Conservation (phyloP, 768 basidiomycete genomes). For the Agrocybe chaxingu region DNA sequence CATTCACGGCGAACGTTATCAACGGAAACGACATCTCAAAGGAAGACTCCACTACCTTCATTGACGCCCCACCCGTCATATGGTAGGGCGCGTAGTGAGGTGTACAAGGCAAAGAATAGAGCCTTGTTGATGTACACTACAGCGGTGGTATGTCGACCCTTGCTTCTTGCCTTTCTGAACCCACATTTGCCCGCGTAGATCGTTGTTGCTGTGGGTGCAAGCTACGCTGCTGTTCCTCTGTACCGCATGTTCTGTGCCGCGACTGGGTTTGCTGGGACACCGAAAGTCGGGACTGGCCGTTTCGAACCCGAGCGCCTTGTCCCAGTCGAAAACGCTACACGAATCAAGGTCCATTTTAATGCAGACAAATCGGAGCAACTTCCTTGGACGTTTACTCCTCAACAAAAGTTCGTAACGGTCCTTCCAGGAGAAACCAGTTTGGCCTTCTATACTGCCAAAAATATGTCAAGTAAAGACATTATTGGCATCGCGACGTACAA, state of each 20-base stretch:
- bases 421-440: constrained; percentile 94
- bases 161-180: neutral
- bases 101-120: constrained; percentile 60
- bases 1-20: constrained; percentile 9
- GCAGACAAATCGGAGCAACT: constrained; percentile 86
- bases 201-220: constrained; percentile 72
- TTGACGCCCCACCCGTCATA: constrained; percentile 2
- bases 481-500: constrained; percentile 99
- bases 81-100: constrained; percentile 27
- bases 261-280: constrained; percentile 95
- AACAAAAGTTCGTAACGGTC: constrained; percentile 86
- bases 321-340: constrained; percentile 60
- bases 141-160: constrained; percentile 58
- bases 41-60: neutral
- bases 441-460: constrained; percentile 95
- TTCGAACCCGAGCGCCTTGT: constrained; percentile 85
- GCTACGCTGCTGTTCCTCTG: constrained; percentile 96
- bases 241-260: constrained; percentile 98
- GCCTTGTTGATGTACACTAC: constrained; percentile 81
- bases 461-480: constrained; percentile 79
- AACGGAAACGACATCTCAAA: constrained; percentile 3
- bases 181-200: constrained; percentile 44
- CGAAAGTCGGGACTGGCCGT: constrained; percentile 81
- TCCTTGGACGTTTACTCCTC: constrained; percentile 91
- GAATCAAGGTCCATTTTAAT: constrained; percentile 95